phyloP scores from a whole-genome alignment of 1,139 yeast species.

The Starmera stellimalicola region DNA sequence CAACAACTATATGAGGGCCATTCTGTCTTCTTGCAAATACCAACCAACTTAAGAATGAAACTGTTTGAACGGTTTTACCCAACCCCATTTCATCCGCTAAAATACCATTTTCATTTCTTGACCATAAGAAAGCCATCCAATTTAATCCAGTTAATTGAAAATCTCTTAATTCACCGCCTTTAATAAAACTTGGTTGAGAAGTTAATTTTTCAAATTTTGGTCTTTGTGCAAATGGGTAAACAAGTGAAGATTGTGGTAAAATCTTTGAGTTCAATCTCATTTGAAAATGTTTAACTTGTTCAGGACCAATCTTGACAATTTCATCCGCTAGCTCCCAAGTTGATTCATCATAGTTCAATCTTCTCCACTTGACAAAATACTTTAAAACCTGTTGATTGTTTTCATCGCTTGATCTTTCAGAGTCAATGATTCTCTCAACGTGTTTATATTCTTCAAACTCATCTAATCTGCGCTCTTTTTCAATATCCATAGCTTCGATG shows the following conservation, averaged over 20 bases:
- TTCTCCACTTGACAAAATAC: conserved; percentile 88
- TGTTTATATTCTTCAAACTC: conserved; percentile 76
- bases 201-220: conserved; percentile 85
- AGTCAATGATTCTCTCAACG: conserved; percentile 85
- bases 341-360: conserved; percentile 89
- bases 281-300: conserved; percentile 77
- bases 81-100: conserved; percentile 99
- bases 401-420: conserved; percentile 59
- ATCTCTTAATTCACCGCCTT: conserved; percentile 88
- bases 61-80: conserved; percentile 97
- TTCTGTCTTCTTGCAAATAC: conserved; percentile 90
- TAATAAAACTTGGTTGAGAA: conserved; percentile 82
- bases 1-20: conserved; percentile 95
- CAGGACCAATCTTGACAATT: conserved; percentile 78
- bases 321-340: conserved; percentile 95
- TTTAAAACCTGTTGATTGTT: conserved; percentile 61
- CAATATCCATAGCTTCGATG: conserved; percentile 86
- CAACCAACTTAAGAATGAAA: conserved; percentile 88
- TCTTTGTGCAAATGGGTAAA: conserved; percentile 59
- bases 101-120: conserved; percentile 94
- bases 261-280: conserved; percentile 75
- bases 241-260: conserved; percentile 71
- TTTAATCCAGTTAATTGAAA: conserved; percentile 96
- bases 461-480: conserved; percentile 74
- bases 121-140: conserved; percentile 99